Base-by-base conservation (phyloP, 176 grass and related monocot species). In the Otatea glauca region DNA sequence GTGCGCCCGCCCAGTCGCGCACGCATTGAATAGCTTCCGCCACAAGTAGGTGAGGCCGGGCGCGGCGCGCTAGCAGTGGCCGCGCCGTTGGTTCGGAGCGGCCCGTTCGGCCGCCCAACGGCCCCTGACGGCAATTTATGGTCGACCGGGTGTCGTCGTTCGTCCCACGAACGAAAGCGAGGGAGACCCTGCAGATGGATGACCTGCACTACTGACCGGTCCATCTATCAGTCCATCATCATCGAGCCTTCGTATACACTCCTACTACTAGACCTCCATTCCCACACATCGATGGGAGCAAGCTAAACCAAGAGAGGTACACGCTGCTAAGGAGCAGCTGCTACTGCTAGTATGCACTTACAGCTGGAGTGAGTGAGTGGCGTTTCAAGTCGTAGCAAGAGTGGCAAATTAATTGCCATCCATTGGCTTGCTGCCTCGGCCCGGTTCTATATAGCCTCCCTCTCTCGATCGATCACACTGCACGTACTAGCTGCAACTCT, bases 61-160 rank as follows among this genome's bases (percentile, higher is more conserved):
- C 34, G 15, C 58, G 23, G 17, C 76, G 39, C 23, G 75, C 75
- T 61, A 41, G 24, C 76, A 21, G 58, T 45, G 76, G 56, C 39
- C 65, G 78, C 65, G 79, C 49, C 79, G 78, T 34, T 17, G 68
- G 50, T 76, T 89, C 25, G 42, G 23, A 35, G 65, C 86, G 67
- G 43, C 38, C 47, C 17, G 67, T 12, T 41, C 35, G 59, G 8
- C 81, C 42, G 27, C 82, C 89, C 92, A 94, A 93, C 92, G 87
- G 35, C 75, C 62, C 77, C 75, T 60, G 86, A 50, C 92, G 90
- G 95, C 90, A 86, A 88, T 97, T 91, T 91, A 94, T 94, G 77
- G 88, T 68, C 45, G 81, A 17, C 81, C 86, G 64, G 76, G 68
- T n/a, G n/a, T n/a, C 83, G 86, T 23, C n/a, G 56, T 11, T 23